Percentiles rank a stretch among this genome's conserved stretches.
phyloP scores from a whole-genome alignment of 139 green algal species.

The Pedinophyceae sp. region DNA sequence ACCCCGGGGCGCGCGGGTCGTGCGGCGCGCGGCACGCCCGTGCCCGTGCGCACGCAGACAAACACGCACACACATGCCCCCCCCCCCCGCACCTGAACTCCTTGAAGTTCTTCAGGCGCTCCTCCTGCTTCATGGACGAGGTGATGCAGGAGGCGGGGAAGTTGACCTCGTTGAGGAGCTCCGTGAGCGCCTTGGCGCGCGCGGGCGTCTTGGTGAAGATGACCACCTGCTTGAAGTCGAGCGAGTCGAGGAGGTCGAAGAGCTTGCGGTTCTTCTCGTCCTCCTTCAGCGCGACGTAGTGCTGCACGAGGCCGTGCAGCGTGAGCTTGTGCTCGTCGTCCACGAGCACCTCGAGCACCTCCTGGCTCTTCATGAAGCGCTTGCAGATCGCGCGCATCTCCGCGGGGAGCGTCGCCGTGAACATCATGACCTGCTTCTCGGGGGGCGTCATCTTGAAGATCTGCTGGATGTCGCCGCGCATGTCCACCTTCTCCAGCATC shows the following conservation, averaged over 20 bases:
- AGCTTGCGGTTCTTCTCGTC: constrained; percentile 97
- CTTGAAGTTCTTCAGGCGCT: constrained; percentile 27
- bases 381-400: constrained; percentile 91
- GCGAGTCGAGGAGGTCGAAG: constrained; percentile 91
- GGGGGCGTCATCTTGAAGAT: constrained; percentile 98
- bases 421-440: constrained; percentile 99
- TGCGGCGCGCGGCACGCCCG: too few species aligned
- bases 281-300: constrained; percentile 97
- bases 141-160: constrained; percentile 94
- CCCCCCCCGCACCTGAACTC: background rate
- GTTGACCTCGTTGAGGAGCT: constrained; percentile 92
- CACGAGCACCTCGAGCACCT: constrained; percentile 79
- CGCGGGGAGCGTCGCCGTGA: constrained; percentile 79
- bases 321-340: constrained; percentile 98
- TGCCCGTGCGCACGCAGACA: too few species aligned
- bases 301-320: constrained; percentile 96
- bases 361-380: constrained; percentile 95
- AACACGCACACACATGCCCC: too few species aligned
- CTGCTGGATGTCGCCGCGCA: constrained; percentile 89
- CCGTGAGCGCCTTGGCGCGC: constrained; percentile 74
- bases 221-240: constrained; percentile 99
- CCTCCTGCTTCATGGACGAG: constrained; percentile 65
- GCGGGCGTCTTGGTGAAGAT: constrained; percentile 81
- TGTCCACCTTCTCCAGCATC: constrained; percentile 95
- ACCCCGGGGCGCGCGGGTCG: too few species aligned